Evolutionary conservation across 306 rosid genomes (phyloP), one percentile per base, ranked within the genome.

Genomic region (Hippophae tibetana): DNA sequence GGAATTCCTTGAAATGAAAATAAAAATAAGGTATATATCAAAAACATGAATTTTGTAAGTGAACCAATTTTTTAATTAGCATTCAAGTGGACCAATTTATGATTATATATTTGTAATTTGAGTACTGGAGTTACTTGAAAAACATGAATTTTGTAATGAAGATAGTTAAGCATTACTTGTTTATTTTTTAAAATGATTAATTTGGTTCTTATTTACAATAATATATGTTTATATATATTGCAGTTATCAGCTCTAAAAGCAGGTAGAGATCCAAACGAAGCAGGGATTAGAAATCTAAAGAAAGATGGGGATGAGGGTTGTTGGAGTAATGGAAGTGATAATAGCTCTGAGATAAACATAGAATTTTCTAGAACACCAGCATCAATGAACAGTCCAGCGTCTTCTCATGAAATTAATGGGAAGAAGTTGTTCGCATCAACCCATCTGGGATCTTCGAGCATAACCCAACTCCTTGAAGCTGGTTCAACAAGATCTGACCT

Each of bases 281-380:
- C 40, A 8, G 62, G 70, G 62, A 1, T 67, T 73, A 55, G 56
- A 31, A 52, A 56, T 46, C 60, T 69, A 3, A 83, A 87, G 78
- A 87, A 87, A 66, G 89, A 84, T 71, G 62, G 50, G 10, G 94
- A 83, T 60, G 67, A 60, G 54, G 81, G 83, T 9, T 87, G 85
- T 47, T 85, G 90, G 95, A 90, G 96, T 79, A 90, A 81, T 58
- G 85, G 83, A 62, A 85, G 97, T 43, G 58, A 61, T 14, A 87
- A 81, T 47, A 84, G 89, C 64, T 83, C 87, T 58, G 90, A 83
- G 51, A 71, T 87, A 31, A 87, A 87, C 63, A 54, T 87, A 58
- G 95, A 84, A 5, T 80, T 83, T 7, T 87, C 96, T 58, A 87
- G 83, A 70, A 31, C 38, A 31, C 78, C 86, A 64, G 84, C 82